Evolutionary conservation across 352 stramenopile genomes (phyloP).

Genomic region (Phytophthora hybrid): DNA sequence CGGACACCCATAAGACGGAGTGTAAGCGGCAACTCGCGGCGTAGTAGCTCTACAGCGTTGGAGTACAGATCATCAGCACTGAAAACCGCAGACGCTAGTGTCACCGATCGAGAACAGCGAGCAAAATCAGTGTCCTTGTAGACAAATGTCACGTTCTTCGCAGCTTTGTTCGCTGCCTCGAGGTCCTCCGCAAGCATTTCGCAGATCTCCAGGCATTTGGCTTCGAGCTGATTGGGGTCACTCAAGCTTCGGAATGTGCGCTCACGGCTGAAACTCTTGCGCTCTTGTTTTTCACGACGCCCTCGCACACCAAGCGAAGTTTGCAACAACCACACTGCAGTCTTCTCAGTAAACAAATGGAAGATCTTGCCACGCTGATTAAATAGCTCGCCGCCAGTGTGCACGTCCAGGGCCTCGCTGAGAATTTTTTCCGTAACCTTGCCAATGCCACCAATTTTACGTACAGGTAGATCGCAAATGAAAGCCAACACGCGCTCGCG

Average conservation of each 20-base stretch:
- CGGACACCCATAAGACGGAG: conserved; percentile 75
- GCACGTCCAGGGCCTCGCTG: conserved; percentile 72
- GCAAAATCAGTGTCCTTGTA: conserved; percentile 78
- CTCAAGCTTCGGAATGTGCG: conserved; percentile 68
- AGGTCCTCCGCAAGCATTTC: conserved; percentile 66
- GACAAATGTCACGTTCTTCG: conserved; percentile 75
- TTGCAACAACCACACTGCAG: conserved; percentile 75
- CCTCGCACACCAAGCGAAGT: conserved; percentile 72
- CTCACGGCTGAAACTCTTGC: conserved; percentile 84
- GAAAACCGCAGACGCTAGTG: conserved; percentile 47
- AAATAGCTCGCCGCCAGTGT: conserved; percentile 87
- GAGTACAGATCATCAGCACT: conserved; percentile 58
- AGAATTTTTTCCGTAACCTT: conserved; percentile 97
- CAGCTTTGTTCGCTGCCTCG: conserved; percentile 44
- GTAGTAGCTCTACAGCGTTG: conserved; percentile 56
- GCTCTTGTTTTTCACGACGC: conserved; percentile 58
- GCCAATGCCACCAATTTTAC: conserved; percentile 96
- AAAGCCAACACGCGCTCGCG: conserved; percentile 88
- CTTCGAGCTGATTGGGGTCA: conserved; percentile 54
- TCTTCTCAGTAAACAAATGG: conserved; percentile 75
- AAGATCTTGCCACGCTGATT: conserved; percentile 61
- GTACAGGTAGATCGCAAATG: conserved; percentile 83
- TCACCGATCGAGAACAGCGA: conserved; percentile 62
- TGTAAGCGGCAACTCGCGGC: conserved; percentile 72
- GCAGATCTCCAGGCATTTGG: conserved; percentile 76